Conservation (phyloP, 306 rosid species). For the Quercus engelmannii region DNA sequence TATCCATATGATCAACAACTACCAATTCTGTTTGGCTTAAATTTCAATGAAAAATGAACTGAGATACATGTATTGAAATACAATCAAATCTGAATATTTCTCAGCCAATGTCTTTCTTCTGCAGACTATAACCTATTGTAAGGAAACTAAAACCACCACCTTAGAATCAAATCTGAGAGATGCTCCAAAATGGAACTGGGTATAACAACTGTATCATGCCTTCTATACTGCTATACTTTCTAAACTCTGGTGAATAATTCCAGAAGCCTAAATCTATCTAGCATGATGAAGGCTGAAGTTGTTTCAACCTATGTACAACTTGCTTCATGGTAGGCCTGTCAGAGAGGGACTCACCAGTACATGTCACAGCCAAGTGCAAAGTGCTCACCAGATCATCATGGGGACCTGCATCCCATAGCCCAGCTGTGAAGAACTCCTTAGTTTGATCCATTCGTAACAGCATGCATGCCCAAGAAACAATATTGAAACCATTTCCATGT, state of each 20-base stretch:
- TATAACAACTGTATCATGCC: background rate
- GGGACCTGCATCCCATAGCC: constrained; percentile 83
- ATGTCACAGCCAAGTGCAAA: constrained; percentile 73
- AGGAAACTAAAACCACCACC: background rate
- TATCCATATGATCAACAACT: background rate
- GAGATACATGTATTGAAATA: background rate
- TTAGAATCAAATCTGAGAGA: background rate
- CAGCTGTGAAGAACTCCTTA: constrained; percentile 71
- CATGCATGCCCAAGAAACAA: constrained; percentile 86
- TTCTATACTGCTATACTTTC: background rate
- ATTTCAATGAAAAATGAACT: background rate
- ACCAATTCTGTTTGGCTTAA: background rate
- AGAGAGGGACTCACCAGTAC: constrained; percentile 82
- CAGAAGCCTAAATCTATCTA: constrained; percentile 24
- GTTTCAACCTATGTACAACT: constrained; percentile 80
- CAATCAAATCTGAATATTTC: background rate
- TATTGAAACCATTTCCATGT: constrained; percentile 84
- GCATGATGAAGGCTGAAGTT: constrained; percentile 84
- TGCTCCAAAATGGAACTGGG: background rate
- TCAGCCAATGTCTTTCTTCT: background rate
- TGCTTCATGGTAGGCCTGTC: constrained; percentile 87
- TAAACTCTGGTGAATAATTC: background rate
- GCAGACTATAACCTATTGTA: background rate
- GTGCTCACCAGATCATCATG: constrained; percentile 75
- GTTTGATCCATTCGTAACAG: constrained; percentile 76